Evolutionary conservation across 2,329 filamentous ascomycete genomes (phyloP), one percentile per base, ranked within the genome.

Genomic region (Pochonia chlamydosporia): DNA sequence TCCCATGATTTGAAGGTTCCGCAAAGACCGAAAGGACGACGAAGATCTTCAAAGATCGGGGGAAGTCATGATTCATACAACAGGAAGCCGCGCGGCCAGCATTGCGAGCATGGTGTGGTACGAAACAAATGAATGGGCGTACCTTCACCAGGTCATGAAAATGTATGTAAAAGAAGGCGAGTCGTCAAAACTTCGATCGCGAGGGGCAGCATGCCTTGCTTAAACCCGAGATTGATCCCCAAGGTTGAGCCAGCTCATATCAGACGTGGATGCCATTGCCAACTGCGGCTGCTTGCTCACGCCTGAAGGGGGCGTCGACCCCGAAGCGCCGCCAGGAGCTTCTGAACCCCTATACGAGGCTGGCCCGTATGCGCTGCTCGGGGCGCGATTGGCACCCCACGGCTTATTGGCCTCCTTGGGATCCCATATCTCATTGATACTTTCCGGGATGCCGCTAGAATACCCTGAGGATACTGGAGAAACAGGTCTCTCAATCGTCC

Each of bases 171-270:
- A 43, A 20, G 20, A 7, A 33, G 16, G 16, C 20, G 30, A 33
- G 47, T 40, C 31, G 33, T 20, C 14, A 48, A 25, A 25, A 24
- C 10, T 33, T 40, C n/a, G 20, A 20, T 13, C 26, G 13, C 24
- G 20, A 35, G 30, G 31, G 11, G 21, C 11, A 40, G 23, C 11
- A 25, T 18, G 20, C 13, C 31, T 37, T 31, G 24, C 24, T 30
- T 45, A 50, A 33, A 48, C 40, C 50, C 58, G 61, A 36, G 58
- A 53, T 31, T 63, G 60, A 31, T 77, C 76, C 40, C 81, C 82
- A 16, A 90, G 72, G 59, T 90, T 89, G 53, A 91, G 67, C 87
- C 87, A 91, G 66, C 84, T 88, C 84, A 90, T 87, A 63, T 90
- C 87, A 43, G 75, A 76, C 6, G 69, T 70, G 23, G 72, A 63